Conservation (phyloP, 192 early-diverging fungal genomes). For the Coemansia sp. region DNA sequence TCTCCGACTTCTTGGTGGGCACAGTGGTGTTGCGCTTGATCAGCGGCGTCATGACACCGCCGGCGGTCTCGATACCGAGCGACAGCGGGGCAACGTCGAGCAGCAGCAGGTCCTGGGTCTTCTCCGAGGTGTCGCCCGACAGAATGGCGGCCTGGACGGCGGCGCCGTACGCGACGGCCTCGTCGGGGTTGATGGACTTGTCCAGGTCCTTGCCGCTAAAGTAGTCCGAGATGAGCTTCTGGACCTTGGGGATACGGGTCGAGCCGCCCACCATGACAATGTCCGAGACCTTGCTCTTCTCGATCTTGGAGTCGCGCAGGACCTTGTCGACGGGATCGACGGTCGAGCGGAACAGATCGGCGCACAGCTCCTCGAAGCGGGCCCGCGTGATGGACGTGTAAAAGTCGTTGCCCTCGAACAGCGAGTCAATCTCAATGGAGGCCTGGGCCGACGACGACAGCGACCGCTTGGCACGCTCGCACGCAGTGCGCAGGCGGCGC, state of each 20-base stretch:
- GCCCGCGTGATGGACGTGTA: constrained; percentile 98
- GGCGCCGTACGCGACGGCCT: constrained; percentile 98
- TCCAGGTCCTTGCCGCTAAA: constrained; percentile 99
- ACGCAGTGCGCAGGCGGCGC: constrained; percentile 94
- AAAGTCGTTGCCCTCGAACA: constrained; percentile 97
- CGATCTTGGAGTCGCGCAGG: constrained; percentile 92
- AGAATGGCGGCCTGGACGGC: constrained; percentile 97
- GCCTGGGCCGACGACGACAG: constrained; percentile 92
- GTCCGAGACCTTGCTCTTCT: constrained; percentile 84
- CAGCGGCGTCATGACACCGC: constrained; percentile 96
- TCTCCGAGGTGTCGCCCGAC: constrained; percentile 92
- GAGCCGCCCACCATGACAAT: constrained; percentile 98
- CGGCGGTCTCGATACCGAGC: constrained; percentile 96
- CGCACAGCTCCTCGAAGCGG: constrained; percentile 98
- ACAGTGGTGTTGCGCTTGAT: constrained; percentile 98
- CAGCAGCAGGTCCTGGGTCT: constrained; percentile 90
- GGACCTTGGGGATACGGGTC: constrained; percentile 98
- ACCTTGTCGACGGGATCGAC: constrained; percentile 96
- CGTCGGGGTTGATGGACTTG: constrained; percentile 99
- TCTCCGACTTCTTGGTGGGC: constrained; percentile 96
- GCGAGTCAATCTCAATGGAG: constrained; percentile 92
- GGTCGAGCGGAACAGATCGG: constrained; percentile 92
- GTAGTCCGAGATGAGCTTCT: constrained; percentile 96
- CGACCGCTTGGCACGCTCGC: constrained; percentile 96
- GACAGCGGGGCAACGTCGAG: constrained; percentile 96